Base-by-base conservation (phyloP, 2,329 filamentous ascomycete species). In the Trichoderma aggressivum region DNA sequence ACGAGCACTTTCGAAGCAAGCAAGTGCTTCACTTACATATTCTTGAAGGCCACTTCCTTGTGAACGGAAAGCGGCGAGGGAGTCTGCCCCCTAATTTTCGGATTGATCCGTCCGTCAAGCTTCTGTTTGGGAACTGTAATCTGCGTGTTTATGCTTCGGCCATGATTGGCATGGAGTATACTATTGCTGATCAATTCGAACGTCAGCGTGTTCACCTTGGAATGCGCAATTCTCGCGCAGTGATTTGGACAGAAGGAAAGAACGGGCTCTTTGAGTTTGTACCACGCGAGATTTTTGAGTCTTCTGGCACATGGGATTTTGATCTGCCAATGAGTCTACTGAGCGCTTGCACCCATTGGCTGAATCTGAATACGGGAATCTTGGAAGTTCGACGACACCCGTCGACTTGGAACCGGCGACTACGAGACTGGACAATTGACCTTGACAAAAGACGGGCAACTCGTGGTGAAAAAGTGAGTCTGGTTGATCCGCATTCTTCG, bases 341-440 rank as follows among this genome's bases (percentile, higher is more conserved):
- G 0, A 77, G 86, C 0, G 78, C 84, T 7, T 90, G 86, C 63
- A 80, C 86, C 0, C 89, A 92, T 72, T 92, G 89, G 88, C 79
- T 91, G 5, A 81, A 91, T 55, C 14, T 89, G 0, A 61, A 32
- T 0, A 77, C 72, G 0, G 72, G 76, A 0, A 61, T 74, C 0
- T 63, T 92, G 0, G 86, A 91, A 58, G 84, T 90, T 26, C 81
- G 89, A 10, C 83, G 82, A 7, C 76, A 77, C 1, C 79, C 83
- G 0, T 72, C 76, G 0, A 77, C 78, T 5, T 85, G 80, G 82
- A 58, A 14, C 0, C 71, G 58, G 0, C 74, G 73, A 7, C 12
- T 0, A 0, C 73, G 70, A 0, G 78, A 81, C 53, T 86, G 83
- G 83, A 64, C 72, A 0, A 70, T 85, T 0, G 70, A 83, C 10